These are phyloP conservation scores for Boletellus sp. DNA, from an alignment of 768 basidiomycete genomes.

Conservation along the genomic window DNA sequence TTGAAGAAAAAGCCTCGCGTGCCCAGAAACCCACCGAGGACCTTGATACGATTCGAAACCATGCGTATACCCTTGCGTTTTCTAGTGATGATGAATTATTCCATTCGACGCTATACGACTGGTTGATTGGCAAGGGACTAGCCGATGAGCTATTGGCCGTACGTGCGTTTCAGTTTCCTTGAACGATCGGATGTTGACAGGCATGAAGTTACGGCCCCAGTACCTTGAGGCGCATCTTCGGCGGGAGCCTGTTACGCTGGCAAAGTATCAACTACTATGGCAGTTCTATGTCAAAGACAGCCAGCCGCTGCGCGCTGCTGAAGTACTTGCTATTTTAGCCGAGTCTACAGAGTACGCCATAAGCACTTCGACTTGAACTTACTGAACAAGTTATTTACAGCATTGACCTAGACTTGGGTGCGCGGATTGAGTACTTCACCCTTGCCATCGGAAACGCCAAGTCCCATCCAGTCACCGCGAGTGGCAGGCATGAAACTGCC, in stretches of 20 bases:
- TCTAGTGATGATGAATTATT: conserved; percentile 87
- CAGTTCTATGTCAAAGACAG: conserved; percentile 95
- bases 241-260: conserved; percentile 72
- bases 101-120: conserved; percentile 91
- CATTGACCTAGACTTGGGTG: conserved; percentile 63
- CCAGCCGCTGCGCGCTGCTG: conserved; percentile 82
- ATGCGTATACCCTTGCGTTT: conserved; percentile 86
- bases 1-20: conserved; percentile 60
- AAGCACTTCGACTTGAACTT: not conserved
- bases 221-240: conserved; percentile 88
- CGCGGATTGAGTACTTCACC: conserved; percentile 87
- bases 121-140: conserved; percentile 76
- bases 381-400: conserved; percentile 33
- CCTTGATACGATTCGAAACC: conserved; percentile 68
- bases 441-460: conserved; percentile 95
- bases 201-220: conserved; percentile 68
- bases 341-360: conserved; percentile 72
- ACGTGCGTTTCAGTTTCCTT: conserved; percentile 18
- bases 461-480: conserved; percentile 79
- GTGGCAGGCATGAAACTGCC: conserved; percentile 80
- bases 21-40: conserved; percentile 41
- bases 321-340: conserved; percentile 77
- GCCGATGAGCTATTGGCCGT: conserved; percentile 92
- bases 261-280: conserved; percentile 90
- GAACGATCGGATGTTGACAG: conserved; percentile 9